Percentiles rank a stretch among this genome's conserved stretches.
Evolutionary conservation across 192 early-diverging fungal genomes (phyloP).

Genomic region (Chytriomyces hyalinus): DNA sequence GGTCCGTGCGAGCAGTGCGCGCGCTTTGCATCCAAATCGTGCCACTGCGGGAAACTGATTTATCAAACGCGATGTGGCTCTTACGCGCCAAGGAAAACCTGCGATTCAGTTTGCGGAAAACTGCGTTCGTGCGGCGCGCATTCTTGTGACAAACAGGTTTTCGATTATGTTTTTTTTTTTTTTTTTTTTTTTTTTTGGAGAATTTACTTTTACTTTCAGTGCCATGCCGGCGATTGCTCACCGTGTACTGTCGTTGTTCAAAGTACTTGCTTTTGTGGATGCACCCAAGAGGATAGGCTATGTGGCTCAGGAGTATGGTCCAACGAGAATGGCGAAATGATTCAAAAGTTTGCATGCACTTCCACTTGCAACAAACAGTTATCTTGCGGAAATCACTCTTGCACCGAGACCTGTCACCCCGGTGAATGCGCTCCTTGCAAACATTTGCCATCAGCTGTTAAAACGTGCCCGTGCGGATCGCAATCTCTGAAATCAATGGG

Average conservation of each 20-base stretch:
- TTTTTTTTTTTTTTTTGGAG: background rate
- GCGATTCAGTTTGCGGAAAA: constrained; percentile 2
- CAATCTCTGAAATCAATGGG: background rate
- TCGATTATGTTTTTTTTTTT: too few relatives aligned
- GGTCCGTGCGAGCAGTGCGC: constrained; percentile 19
- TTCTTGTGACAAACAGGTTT: background rate
- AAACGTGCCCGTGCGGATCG: constrained; percentile 21
- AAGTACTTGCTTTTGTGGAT: constrained; percentile 1
- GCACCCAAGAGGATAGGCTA: background rate
- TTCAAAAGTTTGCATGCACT: constrained; percentile 7
- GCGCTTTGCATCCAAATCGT: background rate
- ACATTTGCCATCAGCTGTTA: background rate
- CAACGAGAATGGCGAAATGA: background rate
- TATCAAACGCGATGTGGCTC: constrained; percentile 16
- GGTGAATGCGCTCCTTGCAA: constrained; percentile 7
- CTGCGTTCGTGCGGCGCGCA: constrained; percentile 3
- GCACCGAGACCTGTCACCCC: constrained; percentile 4
- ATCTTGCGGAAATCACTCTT: constrained; percentile 13
- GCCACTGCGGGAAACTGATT: constrained; percentile 2
- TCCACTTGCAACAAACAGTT: constrained; percentile 9
- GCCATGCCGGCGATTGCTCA: constrained; percentile 15
- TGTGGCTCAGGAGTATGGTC: constrained; percentile 1
- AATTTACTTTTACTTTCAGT: background rate
- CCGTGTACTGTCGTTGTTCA: background rate
- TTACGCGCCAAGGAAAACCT: background rate